These are phyloP conservation scores for Filobasidium wieringae DNA, from an alignment of 768 basidiomycete genomes.

Conservation along the genomic window DNA sequence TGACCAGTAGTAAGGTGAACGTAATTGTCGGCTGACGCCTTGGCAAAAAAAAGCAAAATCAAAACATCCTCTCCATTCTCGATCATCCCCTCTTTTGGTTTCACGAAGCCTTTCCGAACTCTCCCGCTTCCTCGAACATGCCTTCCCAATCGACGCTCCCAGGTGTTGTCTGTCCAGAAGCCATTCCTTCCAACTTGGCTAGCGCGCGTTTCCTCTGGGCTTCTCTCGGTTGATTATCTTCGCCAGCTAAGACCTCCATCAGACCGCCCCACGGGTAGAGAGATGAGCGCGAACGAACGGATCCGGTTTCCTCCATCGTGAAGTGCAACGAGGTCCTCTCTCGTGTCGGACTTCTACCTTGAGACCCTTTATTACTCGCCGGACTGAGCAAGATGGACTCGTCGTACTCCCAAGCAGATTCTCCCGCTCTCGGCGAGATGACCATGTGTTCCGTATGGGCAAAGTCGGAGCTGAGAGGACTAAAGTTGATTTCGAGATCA, in stretches of 20 bases:
- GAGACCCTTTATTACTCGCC: not conserved
- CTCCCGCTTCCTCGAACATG: not conserved
- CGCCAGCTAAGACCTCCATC: not conserved
- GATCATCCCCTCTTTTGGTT: not conserved
- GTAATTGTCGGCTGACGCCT: not conserved
- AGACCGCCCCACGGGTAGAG: no score
- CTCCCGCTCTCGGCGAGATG: not conserved
- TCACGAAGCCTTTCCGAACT: not conserved
- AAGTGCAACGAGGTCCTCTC: not conserved
- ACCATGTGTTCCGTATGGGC: not conserved
- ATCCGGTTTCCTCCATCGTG: not conserved
- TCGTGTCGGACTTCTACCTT: not conserved
- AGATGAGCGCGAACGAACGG: no score
- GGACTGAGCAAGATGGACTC: no score
- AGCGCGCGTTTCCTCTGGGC: not conserved
- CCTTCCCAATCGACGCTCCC: not conserved
- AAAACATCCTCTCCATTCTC: not conserved
- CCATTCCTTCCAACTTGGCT: not conserved
- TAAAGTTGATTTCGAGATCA: not conserved
- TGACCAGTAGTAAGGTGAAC: no score
- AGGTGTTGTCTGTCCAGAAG: not conserved
- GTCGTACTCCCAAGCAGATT: not conserved
- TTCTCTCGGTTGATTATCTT: not conserved
- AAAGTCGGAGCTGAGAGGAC: no score
- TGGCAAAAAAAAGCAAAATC: not conserved